A percentile compares a stretch with the other conserved stretches of the same genome.
Conservation (phyloP, 257 asterid genomes). For the Solanum medicagineum region DNA sequence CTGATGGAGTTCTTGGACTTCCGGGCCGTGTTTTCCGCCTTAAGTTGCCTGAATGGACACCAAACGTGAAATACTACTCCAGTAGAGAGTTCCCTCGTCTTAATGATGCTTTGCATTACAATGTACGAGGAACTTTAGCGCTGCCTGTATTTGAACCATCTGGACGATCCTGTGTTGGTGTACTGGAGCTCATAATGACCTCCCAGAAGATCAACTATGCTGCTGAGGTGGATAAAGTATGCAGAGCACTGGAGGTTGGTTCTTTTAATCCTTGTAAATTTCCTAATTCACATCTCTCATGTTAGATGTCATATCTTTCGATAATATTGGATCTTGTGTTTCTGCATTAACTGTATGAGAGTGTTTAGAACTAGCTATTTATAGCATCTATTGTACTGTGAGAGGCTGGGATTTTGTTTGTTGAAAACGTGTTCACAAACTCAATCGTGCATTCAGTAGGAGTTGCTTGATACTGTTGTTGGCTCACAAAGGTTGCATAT, state of each 20-base stretch:
- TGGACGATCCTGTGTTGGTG: conserved; percentile 12
- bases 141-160: conserved; percentile 12
- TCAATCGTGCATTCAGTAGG: neutral
- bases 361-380: neutral
- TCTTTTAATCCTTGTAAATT: neutral
- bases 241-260: conserved; percentile 15
- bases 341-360: neutral
- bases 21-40: conserved; percentile 11
- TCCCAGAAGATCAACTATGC: conserved; percentile 14
- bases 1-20: conserved; percentile 2
- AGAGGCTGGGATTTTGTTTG: neutral
- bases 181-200: conserved; percentile 9
- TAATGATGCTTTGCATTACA: neutral
- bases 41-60: conserved; percentile 20
- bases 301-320: neutral
- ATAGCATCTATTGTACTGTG: neutral
- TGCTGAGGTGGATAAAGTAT: conserved; percentile 7
- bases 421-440: neutral
- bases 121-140: conserved; percentile 9
- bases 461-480: neutral
- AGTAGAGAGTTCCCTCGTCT: conserved; percentile 12
- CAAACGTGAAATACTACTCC: conserved; percentile 12
- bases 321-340: neutral
- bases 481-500: neutral
- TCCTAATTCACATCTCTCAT: neutral